These are phyloP conservation scores for Leccinum solheimii DNA, from an alignment of 1,284 basidiomycete species.

Conservation along the genomic window DNA sequence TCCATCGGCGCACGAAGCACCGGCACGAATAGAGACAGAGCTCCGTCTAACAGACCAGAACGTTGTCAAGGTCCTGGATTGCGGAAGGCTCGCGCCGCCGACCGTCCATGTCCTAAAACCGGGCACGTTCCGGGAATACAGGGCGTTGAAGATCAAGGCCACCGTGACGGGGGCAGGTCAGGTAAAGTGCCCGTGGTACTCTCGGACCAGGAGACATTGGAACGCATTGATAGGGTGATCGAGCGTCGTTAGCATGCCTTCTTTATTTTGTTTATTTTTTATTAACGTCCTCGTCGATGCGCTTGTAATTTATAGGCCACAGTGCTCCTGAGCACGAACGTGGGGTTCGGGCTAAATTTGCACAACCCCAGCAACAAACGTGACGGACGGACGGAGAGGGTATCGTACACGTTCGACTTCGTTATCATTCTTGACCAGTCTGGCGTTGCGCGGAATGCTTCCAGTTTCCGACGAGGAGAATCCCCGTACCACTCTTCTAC, in stretches of 20 bases:
- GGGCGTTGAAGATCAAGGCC: slow-evolving; percentile 5
- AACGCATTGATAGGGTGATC: slow-evolving; percentile 7
- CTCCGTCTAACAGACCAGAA: too few species aligned
- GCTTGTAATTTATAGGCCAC: slow-evolving; percentile 23
- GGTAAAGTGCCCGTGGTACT: slow-evolving; percentile 23
- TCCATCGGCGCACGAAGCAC: too few species aligned
- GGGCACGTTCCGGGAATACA: slow-evolving; percentile 23
- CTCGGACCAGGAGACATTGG: slow-evolving; percentile 8
- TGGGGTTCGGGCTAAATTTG: slow-evolving; percentile 59
- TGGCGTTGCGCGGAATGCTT: slow-evolving; percentile 42
- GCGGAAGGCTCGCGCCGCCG: neutral
- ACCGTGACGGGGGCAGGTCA: slow-evolving; percentile 8
- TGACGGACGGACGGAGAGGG: slow-evolving; percentile 3
- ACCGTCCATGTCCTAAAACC: slow-evolving; percentile 16
- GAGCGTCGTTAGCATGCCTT: neutral
- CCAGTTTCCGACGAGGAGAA: slow-evolving; percentile 53
- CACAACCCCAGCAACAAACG: slow-evolving; percentile 41
- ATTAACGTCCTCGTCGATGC: neutral
- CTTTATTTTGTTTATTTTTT: neutral
- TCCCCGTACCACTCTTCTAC: slow-evolving; percentile 67
- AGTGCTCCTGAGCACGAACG: slow-evolving; percentile 27
- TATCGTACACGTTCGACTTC: slow-evolving; percentile 33
- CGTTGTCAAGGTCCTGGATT: too few species aligned
- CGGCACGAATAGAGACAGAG: too few species aligned
- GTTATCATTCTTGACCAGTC: slow-evolving; percentile 38